Evolutionary conservation across 192 early-diverging fungal genomes (phyloP).

Genomic region (Pilaira anomala): DNA sequence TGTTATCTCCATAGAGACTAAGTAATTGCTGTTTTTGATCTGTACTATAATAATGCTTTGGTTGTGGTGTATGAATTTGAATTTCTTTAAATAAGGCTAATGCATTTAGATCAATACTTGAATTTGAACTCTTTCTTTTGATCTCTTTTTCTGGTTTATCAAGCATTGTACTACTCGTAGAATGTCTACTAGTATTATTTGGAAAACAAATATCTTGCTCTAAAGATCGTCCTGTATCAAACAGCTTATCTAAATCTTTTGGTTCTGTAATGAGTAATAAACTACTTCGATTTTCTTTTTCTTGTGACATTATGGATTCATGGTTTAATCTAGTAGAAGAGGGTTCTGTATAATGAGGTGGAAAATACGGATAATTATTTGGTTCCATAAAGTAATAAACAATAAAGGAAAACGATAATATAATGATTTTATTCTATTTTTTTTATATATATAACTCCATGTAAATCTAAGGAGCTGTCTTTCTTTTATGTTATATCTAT

Average conservation of each 20-base stretch:
- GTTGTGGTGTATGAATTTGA: no score
- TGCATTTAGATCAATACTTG: no score
- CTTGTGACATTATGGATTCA: not conserved
- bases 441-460: no score
- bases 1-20: conserved; percentile 27
- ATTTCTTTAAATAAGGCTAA: no score
- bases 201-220: conserved; percentile 23
- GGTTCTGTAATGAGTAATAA: not conserved
- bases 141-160: not conserved
- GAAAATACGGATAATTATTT: not conserved
- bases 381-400: not conserved
- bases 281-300: not conserved
- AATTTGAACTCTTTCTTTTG: not conserved
- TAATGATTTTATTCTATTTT: not conserved
- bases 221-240: not conserved
- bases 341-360: not conserved
- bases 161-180: not conserved
- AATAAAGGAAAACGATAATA: not conserved
- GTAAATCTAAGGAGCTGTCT: not conserved
- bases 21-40: not conserved
- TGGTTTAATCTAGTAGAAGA: not conserved
- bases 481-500: not conserved
- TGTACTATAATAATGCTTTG: no score
- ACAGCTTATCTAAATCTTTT: conserved; percentile 10
- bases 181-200: not conserved